phyloP scores from a whole-genome alignment of 140 eudicot genomes.

The Bidens hawaiensis region DNA sequence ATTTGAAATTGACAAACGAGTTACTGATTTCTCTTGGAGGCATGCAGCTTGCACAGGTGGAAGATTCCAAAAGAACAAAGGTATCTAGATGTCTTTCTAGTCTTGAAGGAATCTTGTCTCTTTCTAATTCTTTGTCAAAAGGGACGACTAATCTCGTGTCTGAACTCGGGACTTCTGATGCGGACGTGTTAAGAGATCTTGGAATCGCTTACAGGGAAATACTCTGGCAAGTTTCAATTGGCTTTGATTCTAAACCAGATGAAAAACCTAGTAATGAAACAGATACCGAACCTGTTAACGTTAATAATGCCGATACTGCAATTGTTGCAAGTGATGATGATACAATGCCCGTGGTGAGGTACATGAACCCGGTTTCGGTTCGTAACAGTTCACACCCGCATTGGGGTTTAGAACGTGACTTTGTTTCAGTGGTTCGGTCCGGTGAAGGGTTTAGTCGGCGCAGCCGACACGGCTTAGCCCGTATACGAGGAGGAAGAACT shows the following conservation, averaged over 20 bases:
- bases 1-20: constrained; percentile 63
- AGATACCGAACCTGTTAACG: constrained; percentile 55
- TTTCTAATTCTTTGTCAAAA: constrained; percentile 72
- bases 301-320: constrained; percentile 30
- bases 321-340: constrained; percentile 73
- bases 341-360: constrained; percentile 66
- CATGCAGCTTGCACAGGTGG: constrained; percentile 56
- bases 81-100: constrained; percentile 68
- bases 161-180: constrained; percentile 86
- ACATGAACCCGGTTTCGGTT: constrained; percentile 76
- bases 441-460: constrained; percentile 95
- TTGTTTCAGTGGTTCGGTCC: constrained; percentile 83
- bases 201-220: constrained; percentile 79
- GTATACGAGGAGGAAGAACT: constrained; percentile 87
- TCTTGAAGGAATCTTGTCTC: constrained; percentile 79
- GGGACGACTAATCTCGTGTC: constrained; percentile 77
- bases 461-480: constrained; percentile 84
- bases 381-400: constrained; percentile 74
- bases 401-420: constrained; percentile 91
- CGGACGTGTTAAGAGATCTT: constrained; percentile 87
- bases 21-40: constrained; percentile 58
- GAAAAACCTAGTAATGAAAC: constrained; percentile 56
- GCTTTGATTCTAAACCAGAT: constrained; percentile 69
- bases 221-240: constrained; percentile 84
- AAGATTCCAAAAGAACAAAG: constrained; percentile 50